A percentile compares a stretch with the other conserved stretches of the same genome.
phyloP scores from a whole-genome alignment of 1,284 basidiomycete species.

The Chondrostereum purpureum region DNA sequence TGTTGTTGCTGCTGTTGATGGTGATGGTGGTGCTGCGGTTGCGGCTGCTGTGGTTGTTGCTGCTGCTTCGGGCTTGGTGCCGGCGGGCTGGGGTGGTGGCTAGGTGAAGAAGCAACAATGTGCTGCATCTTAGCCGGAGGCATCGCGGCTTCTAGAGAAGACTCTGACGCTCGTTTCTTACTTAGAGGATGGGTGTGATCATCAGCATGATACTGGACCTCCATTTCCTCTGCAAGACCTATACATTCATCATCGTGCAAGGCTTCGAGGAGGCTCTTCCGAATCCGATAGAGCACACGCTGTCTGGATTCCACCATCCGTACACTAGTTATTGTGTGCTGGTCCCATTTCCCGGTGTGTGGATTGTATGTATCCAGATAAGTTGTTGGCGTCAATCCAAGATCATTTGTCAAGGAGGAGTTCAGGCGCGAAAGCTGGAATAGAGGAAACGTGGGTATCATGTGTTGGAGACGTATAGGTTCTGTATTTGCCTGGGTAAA shows the following conservation, averaged over 20 bases:
- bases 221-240: constrained; percentile 47
- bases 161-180: neutral
- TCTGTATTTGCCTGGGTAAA: constrained; percentile 41
- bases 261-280: constrained; percentile 50
- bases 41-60: neutral
- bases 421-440: constrained; percentile 51
- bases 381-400: constrained; percentile 40
- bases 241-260: constrained; percentile 50
- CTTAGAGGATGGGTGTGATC: neutral
- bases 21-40: neutral
- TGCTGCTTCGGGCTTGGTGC: neutral
- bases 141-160: neutral
- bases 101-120: neutral
- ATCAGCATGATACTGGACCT: constrained; percentile 32
- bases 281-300: constrained; percentile 50
- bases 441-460: constrained; percentile 55
- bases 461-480: constrained; percentile 54
- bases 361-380: constrained; percentile 58
- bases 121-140: constrained; percentile 4
- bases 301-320: constrained; percentile 15
- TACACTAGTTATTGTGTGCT: constrained; percentile 16
- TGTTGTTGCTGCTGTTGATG: neutral
- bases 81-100: neutral
- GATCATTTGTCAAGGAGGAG: constrained; percentile 40
- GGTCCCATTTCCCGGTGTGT: constrained; percentile 46